Conservation (phyloP, 2,329 filamentous ascomycete species). For the Pseudonectria foliicola region DNA sequence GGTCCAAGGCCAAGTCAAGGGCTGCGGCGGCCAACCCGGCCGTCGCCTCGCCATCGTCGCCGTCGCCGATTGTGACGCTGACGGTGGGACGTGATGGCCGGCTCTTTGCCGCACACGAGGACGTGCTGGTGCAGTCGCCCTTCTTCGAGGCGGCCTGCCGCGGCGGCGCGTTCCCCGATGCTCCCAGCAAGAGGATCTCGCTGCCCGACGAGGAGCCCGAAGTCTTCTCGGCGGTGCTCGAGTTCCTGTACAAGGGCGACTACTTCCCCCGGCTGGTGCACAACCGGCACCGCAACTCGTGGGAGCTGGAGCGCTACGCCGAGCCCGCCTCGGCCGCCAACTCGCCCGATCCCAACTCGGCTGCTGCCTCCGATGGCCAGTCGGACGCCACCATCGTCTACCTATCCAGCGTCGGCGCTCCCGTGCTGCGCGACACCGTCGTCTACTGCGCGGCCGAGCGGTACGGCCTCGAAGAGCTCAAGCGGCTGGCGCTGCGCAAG, state of each 20-base stretch:
- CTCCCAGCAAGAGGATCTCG: slow-evolving; percentile 70
- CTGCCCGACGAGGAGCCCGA: slow-evolving; percentile 75
- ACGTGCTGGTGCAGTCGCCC: slow-evolving; percentile 78
- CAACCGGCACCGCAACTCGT: slow-evolving; percentile 79
- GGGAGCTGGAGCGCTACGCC: slow-evolving; percentile 70
- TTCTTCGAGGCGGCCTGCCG: slow-evolving; percentile 71
- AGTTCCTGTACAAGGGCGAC: slow-evolving; percentile 96
- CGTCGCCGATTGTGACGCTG: slow-evolving; percentile 75
- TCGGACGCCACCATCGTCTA: slow-evolving; percentile 55
- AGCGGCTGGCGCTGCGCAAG: slow-evolving; percentile 85
- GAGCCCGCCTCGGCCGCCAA: slow-evolving; percentile 42
- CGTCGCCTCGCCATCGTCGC: slow-evolving; percentile 11
- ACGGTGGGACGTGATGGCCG: slow-evolving; percentile 78
- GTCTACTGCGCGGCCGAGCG: slow-evolving; percentile 89
- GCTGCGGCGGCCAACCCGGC: slow-evolving; percentile 2
- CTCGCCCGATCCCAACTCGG: slow-evolving; percentile 40
- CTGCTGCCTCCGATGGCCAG: slow-evolving; percentile 36
- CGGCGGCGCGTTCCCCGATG: slow-evolving; percentile 65
- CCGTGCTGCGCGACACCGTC: slow-evolving; percentile 84
- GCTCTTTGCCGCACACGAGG: slow-evolving; percentile 91
- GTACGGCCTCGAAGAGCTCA: slow-evolving; percentile 88
- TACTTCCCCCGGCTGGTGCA: slow-evolving; percentile 86
- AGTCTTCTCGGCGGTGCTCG: slow-evolving; percentile 86
- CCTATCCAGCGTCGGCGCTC: slow-evolving; percentile 64
- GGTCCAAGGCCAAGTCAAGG: slow-evolving; percentile 8